These are phyloP conservation scores for Alternaria rosae DNA, from an alignment of 2,329 filamentous ascomycete genomes.

Conservation along the genomic window DNA sequence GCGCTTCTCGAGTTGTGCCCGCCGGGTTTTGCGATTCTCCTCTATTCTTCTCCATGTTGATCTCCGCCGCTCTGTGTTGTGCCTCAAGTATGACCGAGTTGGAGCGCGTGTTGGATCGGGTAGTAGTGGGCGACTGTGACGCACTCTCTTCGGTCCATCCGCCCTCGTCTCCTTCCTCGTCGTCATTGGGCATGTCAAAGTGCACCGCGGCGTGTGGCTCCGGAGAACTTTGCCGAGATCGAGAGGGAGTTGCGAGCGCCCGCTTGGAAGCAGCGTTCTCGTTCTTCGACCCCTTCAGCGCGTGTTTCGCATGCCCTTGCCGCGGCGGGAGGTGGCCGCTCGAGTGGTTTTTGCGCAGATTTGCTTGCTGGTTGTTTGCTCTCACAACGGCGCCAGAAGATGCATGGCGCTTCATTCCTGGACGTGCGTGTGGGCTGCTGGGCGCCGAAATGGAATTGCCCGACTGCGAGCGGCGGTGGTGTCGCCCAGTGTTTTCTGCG, in stretches of 20 bases:
- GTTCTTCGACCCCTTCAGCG: constrained; percentile 47
- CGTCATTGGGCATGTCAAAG: constrained; percentile 48
- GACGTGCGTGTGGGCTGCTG: constrained; percentile 45
- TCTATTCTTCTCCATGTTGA: constrained; percentile 31
- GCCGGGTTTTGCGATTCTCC: constrained; percentile 25
- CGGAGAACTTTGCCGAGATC: constrained; percentile 43
- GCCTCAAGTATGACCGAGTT: constrained; percentile 51
- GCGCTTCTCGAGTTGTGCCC: constrained; percentile 14
- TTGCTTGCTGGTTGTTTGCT: constrained; percentile 40
- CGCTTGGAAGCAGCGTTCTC: constrained; percentile 40
- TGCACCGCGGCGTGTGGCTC: constrained; percentile 51
- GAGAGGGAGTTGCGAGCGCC: constrained; percentile 38
- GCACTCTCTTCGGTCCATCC: constrained; percentile 54
- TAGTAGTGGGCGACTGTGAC: constrained; percentile 52
- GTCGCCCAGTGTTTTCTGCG: constrained; percentile 38
- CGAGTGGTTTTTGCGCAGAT: constrained; percentile 53
- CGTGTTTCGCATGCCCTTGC: constrained; percentile 49
- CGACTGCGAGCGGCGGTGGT: constrained; percentile 50
- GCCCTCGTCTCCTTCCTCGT: constrained; percentile 43
- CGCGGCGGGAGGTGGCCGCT: constrained; percentile 56
- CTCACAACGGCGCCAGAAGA: constrained; percentile 50
- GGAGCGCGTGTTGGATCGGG: constrained; percentile 51
- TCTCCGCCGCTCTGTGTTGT: constrained; percentile 34
- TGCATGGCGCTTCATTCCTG: constrained; percentile 54
- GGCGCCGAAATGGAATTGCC: constrained; percentile 46